Evolutionary conservation across 495 filamentous ascomycete species (phyloP), one percentile per base, ranked within the genome.

Genomic region (Astrothelium macrocarpum): DNA sequence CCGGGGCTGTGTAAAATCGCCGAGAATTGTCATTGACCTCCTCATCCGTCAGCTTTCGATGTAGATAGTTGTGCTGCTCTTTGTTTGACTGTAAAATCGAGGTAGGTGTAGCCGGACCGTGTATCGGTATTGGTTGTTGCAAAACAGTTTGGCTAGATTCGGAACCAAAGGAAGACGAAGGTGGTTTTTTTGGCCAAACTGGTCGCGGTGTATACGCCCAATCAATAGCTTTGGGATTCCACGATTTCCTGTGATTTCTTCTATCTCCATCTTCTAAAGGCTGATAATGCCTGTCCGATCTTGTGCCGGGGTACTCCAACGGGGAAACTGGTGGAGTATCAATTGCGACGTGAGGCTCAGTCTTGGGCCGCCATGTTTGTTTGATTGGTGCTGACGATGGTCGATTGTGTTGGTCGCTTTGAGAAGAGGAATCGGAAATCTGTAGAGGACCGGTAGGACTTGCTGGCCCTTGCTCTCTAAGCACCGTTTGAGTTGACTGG

Each of bases 191-290:
- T 58, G 29, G 16, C 34, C 10, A 36, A 45, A 36, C 25, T 29
- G 23, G 25, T 46, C 12, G 1, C 5, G 43, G n/a, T 12, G 34
- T 16, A 58, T 71, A 66, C 1, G 68, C 66, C 64, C 64, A 71
- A 39, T 71, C 66, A 14, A 66, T 53, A 2, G 62, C 60, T 14
- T 59, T 56, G 1, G 66, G 56, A 36, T 43, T 49, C 53, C 39
- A 62, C 1, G 56, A 28, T 39, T 62, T 39, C 10, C 49, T 20
- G 2, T 9, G 34, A 39, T 5, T 5, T 39, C 5, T 14, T 39
- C 34, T 39, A 5, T 5, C 14, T 39, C 5, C 5, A 39, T 14
- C 34, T 14, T 14, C 14, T 5, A 39, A 39, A 5, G 34, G 34
- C 34, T 5, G 34, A 14, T 39, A 5, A 5, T 39, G 5, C 34